These are phyloP conservation scores for Gaultheria prostrata DNA, from an alignment of 148 eudicot genomes.

Conservation along the genomic window DNA sequence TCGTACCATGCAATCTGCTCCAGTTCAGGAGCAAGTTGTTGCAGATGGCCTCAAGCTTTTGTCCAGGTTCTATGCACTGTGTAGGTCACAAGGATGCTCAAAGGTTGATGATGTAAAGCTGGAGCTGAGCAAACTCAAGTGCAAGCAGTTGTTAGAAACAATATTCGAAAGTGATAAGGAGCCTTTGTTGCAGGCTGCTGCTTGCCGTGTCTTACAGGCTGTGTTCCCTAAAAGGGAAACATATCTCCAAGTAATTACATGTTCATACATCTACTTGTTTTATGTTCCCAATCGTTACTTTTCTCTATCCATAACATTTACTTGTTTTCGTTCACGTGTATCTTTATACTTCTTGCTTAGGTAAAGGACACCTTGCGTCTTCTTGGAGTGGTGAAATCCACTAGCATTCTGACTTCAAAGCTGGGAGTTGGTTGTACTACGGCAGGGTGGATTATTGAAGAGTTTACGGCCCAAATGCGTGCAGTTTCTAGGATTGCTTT, in stretches of 20 bases:
- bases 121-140: constrained; percentile 61
- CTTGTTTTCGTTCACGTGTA: background rate
- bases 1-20: constrained; percentile 56
- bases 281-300: background rate
- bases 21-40: constrained; percentile 82
- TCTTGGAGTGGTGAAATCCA: constrained; percentile 83
- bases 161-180: constrained; percentile 93
- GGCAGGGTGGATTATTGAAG: constrained; percentile 87
- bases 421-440: constrained; percentile 77
- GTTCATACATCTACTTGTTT: constrained; percentile 3
- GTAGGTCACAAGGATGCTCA: constrained; percentile 49
- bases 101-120: constrained; percentile 55
- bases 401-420: constrained; percentile 64
- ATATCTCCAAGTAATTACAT: constrained; percentile 69
- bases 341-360: constrained; percentile 35
- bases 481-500: constrained; percentile 95
- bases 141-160: constrained; percentile 76
- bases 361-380: constrained; percentile 95
- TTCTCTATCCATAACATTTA: constrained; percentile 5
- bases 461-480: constrained; percentile 96
- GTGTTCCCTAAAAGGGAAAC: constrained; percentile 72
- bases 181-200: constrained; percentile 83
- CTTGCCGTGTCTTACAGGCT: constrained; percentile 89
- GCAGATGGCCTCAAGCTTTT: constrained; percentile 93
- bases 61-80: constrained; percentile 60